phyloP scores from a whole-genome alignment of 1,284 basidiomycete species.

The Entoloma clypeatum region DNA sequence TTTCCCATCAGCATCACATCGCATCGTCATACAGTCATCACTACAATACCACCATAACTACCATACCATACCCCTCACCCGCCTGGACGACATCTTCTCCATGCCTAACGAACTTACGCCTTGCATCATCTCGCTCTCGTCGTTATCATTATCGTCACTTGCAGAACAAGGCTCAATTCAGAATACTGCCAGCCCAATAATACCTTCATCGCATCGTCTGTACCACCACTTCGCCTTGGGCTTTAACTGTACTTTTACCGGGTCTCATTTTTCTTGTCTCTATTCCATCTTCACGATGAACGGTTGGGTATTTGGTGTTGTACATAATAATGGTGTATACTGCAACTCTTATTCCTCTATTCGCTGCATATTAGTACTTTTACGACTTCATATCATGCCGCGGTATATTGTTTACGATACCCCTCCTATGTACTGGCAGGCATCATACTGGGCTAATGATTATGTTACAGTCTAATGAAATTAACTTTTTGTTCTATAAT shows the following conservation, averaged over 20 bases:
- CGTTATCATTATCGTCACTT: constrained; percentile 16
- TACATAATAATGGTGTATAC: constrained; percentile 12
- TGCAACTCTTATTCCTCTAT: constrained; percentile 14
- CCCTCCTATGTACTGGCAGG: no score
- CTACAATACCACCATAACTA: constrained; percentile 17
- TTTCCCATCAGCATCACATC: constrained; percentile 13
- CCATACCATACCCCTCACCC: constrained; percentile 12
- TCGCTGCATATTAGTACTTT: constrained; percentile 1
- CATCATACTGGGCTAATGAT: no score
- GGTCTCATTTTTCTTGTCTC: constrained; percentile 4
- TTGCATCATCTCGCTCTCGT: constrained; percentile 11
- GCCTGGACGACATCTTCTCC: constrained; percentile 3
- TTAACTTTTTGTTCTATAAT: no score
- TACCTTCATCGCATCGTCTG: constrained; percentile 11
- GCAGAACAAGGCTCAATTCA: constrained; percentile 10
- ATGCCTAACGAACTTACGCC: constrained; percentile 9
- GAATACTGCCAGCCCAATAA: constrained; percentile 9
- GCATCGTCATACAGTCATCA: constrained; percentile 8
- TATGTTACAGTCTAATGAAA: no score
- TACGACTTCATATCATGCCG: background rate
- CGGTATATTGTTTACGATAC: no score
- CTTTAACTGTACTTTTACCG: constrained; percentile 16
- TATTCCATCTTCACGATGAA: constrained; percentile 11
- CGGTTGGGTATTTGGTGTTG: constrained; percentile 9
- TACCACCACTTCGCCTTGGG: constrained; percentile 11